Evolutionary conservation across 139 green algal genomes (phyloP).

Genomic region (Chlorella sp.): DNA sequence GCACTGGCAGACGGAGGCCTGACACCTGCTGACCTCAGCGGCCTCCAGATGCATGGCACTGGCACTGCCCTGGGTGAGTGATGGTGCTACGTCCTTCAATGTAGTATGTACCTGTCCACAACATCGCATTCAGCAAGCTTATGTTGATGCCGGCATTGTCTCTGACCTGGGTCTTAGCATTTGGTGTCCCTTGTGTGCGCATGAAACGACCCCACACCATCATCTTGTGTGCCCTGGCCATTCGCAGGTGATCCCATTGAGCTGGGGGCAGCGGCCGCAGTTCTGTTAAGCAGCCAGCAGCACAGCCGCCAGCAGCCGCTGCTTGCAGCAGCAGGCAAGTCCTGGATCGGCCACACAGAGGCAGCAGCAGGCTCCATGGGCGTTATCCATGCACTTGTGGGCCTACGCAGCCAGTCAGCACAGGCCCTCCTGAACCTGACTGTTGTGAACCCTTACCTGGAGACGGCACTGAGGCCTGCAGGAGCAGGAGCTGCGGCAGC

Average conservation of each 20-base stretch:
- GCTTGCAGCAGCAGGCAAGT: slow-evolving; percentile 51
- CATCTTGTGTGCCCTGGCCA: no score
- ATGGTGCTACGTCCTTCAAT: no score
- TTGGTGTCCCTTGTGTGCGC: no score
- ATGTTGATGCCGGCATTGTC: no score
- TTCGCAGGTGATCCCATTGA: slow-evolving; percentile 75
- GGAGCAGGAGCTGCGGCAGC: no score
- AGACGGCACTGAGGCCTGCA: slow-evolving; percentile 27
- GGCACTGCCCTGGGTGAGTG: slow-evolving; percentile 77
- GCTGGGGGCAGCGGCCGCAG: slow-evolving; percentile 40
- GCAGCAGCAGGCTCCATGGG: slow-evolving; percentile 68
- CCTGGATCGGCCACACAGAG: slow-evolving; percentile 81
- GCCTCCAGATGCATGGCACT: slow-evolving; percentile 72
- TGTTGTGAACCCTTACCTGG: not conserved
- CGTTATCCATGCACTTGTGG: slow-evolving; percentile 41
- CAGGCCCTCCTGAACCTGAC: slow-evolving; percentile 57
- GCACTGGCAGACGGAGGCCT: slow-evolving; percentile 37
- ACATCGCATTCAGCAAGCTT: no score
- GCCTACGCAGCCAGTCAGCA: not conserved
- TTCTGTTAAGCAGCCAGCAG: slow-evolving; percentile 15
- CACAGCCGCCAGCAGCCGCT: not conserved
- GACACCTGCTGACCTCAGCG: slow-evolving; percentile 19
- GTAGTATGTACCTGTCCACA: no score
- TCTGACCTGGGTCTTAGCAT: no score
- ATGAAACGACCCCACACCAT: no score